Evolutionary conservation across 352 stramenopile genomes (phyloP), one percentile per base, ranked within the genome.

Genomic region (Hyaloperonospora arabidopsidis): DNA sequence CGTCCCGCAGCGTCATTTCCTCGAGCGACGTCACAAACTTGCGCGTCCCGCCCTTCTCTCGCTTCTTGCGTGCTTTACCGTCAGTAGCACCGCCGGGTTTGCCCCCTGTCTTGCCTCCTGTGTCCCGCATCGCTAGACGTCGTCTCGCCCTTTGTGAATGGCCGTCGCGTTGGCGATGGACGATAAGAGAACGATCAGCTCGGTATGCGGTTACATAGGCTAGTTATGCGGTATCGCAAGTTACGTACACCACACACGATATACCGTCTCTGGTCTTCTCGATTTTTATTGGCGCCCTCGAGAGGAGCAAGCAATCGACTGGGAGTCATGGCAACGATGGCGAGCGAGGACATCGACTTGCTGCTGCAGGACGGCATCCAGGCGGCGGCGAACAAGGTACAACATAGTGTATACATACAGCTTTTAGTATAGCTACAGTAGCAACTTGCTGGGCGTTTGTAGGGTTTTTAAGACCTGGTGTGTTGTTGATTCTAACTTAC

Each of bases 1-100:
- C 65, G 60, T 92, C 73, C 46, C 84, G 81, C 51, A 79, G 51
- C 55, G 68, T 79, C 65, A 95, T 86, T 54, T 95, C 84, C 71
- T 95, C 84, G 18, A 82, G 62, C 22, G 80, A 91, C 52, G 79
- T 87, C 54, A 95, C 84, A 55, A 92, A 89, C 57, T 74, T 89
- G 28, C 80, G 80, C 18, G 73, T 54, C 15, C 68, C 76, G 61
- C 81, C 83, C 59, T 91, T 89, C 59, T 89, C 79, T 17, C 79
- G 86, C 59, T 85, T 86, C 59, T 77, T 79, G 55, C 74, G 74
- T 28, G 51, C 51, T 61, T 84, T 85, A 39, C 71, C 74, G 54
- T 59, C 72, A 13, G 70, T 56, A 52, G 79, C 25, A 10, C 25
- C 79, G 49, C 67, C 70, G 45, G 74, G 73, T 50, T 87, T 87